Evolutionary conservation across 139 green algal species (phyloP), one percentile per base, ranked within the genome.

Genomic region (Monoraphidium neglectum): DNA sequence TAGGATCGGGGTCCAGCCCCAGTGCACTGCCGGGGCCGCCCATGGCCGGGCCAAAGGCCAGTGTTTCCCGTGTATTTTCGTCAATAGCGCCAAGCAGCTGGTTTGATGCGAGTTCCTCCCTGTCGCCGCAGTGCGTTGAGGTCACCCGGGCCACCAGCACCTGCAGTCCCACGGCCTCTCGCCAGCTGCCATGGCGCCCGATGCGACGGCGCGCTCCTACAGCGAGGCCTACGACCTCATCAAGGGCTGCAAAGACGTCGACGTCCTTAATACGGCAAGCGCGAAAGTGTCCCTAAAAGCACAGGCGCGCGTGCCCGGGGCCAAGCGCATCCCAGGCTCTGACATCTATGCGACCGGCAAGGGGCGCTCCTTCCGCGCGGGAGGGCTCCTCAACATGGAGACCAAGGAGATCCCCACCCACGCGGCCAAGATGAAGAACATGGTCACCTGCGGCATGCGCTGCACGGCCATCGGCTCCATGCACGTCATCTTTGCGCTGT

Each of bases 171-270:
- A n/a, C n/a, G n/a, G n/a, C n/a, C n/a, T n/a, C n/a, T n/a, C n/a
- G n/a, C n/a, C n/a, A n/a, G n/a, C n/a, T n/a, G n/a, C n/a, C n/a
- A n/a, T n/a, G n/a, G n/a, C n/a, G n/a, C n/a, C n/a, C n/a, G n/a
- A n/a, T n/a, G n/a, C n/a, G n/a, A n/a, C n/a, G n/a, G n/a, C n/a
- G n/a, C n/a, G 33, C 26, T 75, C 68, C 4, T 75, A 75, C 36
- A 36, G 40, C 28, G 30, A 75, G 49, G 46, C 62, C 46, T 75
- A 65, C 36, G 26, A 65, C 33, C 40, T 49, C 21, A 32, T 75
- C 23, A 75, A 78, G 72, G 61, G 61, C 35, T 72, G 72, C 72
- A 72, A 73, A 35, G 73, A 79, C 36, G 43, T 43, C 15, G 63
- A 66, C 1, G 43, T 79, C 4, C 49, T 79, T 6, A n/a, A 53